Percentiles rank a stretch among this genome's conserved stretches.
These are phyloP conservation scores for Rhodotorula sp. DNA, from an alignment of 1,284 basidiomycete species.

Conservation along the genomic window DNA sequence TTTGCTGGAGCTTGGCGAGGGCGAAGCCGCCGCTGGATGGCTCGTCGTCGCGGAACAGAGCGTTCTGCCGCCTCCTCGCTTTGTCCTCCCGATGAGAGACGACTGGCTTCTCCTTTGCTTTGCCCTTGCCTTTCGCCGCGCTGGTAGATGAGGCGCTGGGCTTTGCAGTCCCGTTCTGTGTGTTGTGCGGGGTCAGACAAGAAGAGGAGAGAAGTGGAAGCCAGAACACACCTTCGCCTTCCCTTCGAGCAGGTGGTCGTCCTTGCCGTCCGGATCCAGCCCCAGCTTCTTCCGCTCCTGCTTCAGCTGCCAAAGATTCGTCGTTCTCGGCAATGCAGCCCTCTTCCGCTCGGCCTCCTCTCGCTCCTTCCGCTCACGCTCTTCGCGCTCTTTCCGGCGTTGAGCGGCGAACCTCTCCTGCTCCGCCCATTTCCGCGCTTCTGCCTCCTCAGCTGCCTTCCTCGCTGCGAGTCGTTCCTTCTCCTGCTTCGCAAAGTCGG, in stretches of 20 bases:
- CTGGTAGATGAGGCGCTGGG: conserved; percentile 2
- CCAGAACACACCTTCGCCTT: background rate
- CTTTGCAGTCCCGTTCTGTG: background rate
- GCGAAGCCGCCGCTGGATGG: conserved; percentile 32
- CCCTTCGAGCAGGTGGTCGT: conserved; percentile 24
- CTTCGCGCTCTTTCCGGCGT: conserved; percentile 25
- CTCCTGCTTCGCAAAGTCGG: conserved; percentile 28
- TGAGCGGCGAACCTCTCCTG: conserved; percentile 23
- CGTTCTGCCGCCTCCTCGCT: conserved; percentile 11
- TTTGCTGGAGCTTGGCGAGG: conserved; percentile 17
- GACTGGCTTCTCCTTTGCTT: conserved; percentile 3
- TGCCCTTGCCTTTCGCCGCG: conserved; percentile 1
- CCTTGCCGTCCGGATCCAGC: conserved; percentile 35
- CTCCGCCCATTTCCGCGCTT: conserved; percentile 25
- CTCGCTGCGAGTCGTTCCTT: conserved; percentile 9
- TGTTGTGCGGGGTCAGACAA: background rate
- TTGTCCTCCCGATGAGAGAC: conserved; percentile 28
- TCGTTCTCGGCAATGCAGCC: conserved; percentile 32
- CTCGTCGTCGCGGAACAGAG: conserved; percentile 34
- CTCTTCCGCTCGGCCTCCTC: conserved; percentile 13
- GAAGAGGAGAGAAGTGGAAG: background rate
- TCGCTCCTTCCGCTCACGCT: conserved; percentile 9
- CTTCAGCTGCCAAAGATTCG: conserved; percentile 31
- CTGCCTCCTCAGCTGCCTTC: conserved; percentile 21
- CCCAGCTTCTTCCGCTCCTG: conserved; percentile 35